Conservation (phyloP, 2,329 filamentous ascomycete species). For the Fusarium paranaense region DNA sequence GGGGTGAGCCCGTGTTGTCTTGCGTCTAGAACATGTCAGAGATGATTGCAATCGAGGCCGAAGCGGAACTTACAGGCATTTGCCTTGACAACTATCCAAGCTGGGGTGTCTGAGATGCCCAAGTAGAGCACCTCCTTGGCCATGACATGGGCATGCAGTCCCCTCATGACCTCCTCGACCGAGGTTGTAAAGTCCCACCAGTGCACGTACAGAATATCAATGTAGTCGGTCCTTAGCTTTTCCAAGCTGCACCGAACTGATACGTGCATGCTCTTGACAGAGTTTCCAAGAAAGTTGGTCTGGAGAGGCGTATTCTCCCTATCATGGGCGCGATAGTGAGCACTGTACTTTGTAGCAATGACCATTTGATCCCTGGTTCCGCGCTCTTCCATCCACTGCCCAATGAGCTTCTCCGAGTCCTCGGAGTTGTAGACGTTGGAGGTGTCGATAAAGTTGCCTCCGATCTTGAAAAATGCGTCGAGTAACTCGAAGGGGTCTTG, state of each 20-base stretch:
- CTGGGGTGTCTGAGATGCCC: constrained; percentile 46
- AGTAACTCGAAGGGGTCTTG: constrained; percentile 65
- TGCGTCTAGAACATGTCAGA: constrained; percentile 31
- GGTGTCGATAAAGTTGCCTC: constrained; percentile 74
- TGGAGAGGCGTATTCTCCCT: constrained; percentile 17
- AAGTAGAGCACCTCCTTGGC: constrained; percentile 45
- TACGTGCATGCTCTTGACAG: constrained; percentile 51
- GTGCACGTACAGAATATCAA: constrained; percentile 49
- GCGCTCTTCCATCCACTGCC: constrained; percentile 61
- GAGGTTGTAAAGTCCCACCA: constrained; percentile 36
- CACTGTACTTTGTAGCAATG: constrained; percentile 61
- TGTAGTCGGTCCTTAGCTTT: constrained; percentile 53
- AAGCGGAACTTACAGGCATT: constrained; percentile 29
- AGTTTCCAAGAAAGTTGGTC: constrained; percentile 54
- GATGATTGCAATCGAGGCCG: not conserved
- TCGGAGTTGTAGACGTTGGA: constrained; percentile 62
- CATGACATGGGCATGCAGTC: constrained; percentile 13
- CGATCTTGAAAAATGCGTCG: constrained; percentile 64
- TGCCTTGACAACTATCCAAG: constrained; percentile 47
- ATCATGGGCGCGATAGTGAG: constrained; percentile 48
- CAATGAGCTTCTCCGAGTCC: constrained; percentile 63
- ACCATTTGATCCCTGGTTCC: constrained; percentile 61
- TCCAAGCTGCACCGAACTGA: constrained; percentile 54
- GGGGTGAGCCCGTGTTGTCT: constrained; percentile 39
- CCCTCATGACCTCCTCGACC: constrained; percentile 20